Percentiles rank a stretch among this genome's conserved stretches.
Conservation (phyloP, 164 flowering plant genomes). For the Berberis thunbergii region DNA sequence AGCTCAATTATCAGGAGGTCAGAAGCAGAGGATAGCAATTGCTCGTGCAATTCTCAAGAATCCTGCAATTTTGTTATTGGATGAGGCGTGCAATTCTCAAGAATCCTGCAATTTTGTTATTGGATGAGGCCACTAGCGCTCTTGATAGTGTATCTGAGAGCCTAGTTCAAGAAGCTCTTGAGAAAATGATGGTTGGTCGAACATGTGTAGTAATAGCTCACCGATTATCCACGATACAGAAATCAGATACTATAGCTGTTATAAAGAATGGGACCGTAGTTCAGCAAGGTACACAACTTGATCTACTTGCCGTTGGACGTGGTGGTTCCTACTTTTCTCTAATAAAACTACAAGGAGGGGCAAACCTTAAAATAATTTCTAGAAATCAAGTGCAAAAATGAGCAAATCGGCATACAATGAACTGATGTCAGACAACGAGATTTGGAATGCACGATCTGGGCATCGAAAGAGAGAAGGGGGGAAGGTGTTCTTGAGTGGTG, state of each 20-base stretch:
- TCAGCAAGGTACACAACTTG: conserved; percentile 33
- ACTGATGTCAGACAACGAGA: too few species aligned
- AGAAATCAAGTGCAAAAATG: too few species aligned
- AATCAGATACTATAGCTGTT: conserved; percentile 34
- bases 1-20: conserved; percentile 50
- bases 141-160: conserved; percentile 41
- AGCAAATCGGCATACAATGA: too few species aligned
- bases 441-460: too few species aligned
- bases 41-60: conserved; percentile 49
- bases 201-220: conserved; percentile 45
- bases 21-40: conserved; percentile 51
- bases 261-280: conserved; percentile 31
- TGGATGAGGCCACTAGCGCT: conserved; percentile 56
- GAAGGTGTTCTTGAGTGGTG: too few species aligned
- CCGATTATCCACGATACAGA: conserved; percentile 36
- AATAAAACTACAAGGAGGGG: conserved; percentile 22
- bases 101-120: conserved; percentile 35
- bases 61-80: conserved; percentile 38
- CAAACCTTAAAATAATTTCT: too few species aligned
- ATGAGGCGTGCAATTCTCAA: conserved; percentile 53
- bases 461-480: too few species aligned
- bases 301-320: conserved; percentile 23
- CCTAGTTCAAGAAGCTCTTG: conserved; percentile 43
- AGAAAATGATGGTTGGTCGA: conserved; percentile 40
- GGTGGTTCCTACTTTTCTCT: conserved; percentile 35